Evolutionary conservation across 2,329 filamentous ascomycete genomes (phyloP), one percentile per base, ranked within the genome.

Genomic region (Myriosclerotinia duriaeana): DNA sequence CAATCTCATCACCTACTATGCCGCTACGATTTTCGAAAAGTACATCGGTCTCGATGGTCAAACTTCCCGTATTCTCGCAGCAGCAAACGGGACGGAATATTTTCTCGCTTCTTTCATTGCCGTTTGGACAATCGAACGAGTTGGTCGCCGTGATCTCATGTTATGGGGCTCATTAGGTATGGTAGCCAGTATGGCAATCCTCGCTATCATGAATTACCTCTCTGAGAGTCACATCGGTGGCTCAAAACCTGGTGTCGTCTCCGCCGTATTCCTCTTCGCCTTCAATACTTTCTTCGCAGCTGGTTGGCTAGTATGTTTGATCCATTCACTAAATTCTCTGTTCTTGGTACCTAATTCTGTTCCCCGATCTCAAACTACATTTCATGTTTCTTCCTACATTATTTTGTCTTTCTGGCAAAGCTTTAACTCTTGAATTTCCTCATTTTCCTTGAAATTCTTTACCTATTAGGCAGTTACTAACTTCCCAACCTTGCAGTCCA

Each of bases 111-210:
- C 64, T 5, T 65, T 50, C 53, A 71, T 80, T 11, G 78, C 78
- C 0, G 69, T 79, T 5, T 78, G 76, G n/a, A 75, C 78, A 5
- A 82, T 83, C 58, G 81, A 83, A 76, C 82, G 84, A 1, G 84
- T 88, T 3, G 88, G 88, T 17, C 86, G 90, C 42, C 83, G 89
- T 17, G 84, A 85, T 72, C 83, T 92, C 69, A 91, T 93, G 87
- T 78, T 92, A 20, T 85, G 90, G 69, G 89, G 89, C 61, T 85
- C 86, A 0, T 78, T 83, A 36, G 86, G 86, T 0, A 86, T 88
- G 80, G 85, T 85, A 26, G 74, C 87, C 85, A 58, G 91, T 91
- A 65, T 65, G 64, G 64, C 44, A 38, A 89, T 83, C 85, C 64
- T 65, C 38, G 40, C 36, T 40, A 36, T 53, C 36, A 65, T 61